These are phyloP conservation scores for Vicia sativa DNA, from an alignment of 306 rosid species.

Conservation along the genomic window DNA sequence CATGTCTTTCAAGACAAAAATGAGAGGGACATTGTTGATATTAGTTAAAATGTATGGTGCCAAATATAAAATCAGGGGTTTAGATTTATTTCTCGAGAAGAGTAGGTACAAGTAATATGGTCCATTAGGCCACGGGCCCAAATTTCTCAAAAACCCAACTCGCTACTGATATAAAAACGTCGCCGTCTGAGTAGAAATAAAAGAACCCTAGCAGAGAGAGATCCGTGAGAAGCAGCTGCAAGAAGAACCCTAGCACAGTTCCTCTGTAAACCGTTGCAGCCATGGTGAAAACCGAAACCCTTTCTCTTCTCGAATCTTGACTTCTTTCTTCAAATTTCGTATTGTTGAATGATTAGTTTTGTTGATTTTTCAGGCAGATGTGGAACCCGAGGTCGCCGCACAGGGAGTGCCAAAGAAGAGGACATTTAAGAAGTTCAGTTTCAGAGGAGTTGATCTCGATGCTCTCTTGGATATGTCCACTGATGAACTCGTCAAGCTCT, in stretches of 20 bases:
- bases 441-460: constrained; percentile 80
- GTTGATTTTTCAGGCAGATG: constrained; percentile 39
- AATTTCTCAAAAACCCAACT: background rate
- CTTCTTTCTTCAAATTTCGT: background rate
- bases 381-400: constrained; percentile 26
- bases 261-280: background rate
- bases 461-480: constrained; percentile 83
- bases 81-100: background rate
- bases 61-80: too few relatives aligned
- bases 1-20: too few relatives aligned
- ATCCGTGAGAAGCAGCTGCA: background rate
- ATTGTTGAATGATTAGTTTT: background rate
- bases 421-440: constrained; percentile 86
- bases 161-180: background rate
- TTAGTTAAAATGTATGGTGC: too few relatives aligned
- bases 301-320: background rate
- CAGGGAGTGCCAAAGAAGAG: constrained; percentile 71
- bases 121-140: background rate
- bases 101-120: background rate
- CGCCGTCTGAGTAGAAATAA: background rate
- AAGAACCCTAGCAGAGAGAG: background rate
- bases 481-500: constrained; percentile 84
- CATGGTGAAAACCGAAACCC: background rate
- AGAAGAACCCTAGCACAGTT: constrained; percentile 13
- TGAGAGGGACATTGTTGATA: too few relatives aligned